A percentile compares a stretch with the other conserved stretches of the same genome.
These are phyloP conservation scores for Aegilops tauschii DNA, from an alignment of 176 grass and related monocot genomes.

Conservation along the genomic window DNA sequence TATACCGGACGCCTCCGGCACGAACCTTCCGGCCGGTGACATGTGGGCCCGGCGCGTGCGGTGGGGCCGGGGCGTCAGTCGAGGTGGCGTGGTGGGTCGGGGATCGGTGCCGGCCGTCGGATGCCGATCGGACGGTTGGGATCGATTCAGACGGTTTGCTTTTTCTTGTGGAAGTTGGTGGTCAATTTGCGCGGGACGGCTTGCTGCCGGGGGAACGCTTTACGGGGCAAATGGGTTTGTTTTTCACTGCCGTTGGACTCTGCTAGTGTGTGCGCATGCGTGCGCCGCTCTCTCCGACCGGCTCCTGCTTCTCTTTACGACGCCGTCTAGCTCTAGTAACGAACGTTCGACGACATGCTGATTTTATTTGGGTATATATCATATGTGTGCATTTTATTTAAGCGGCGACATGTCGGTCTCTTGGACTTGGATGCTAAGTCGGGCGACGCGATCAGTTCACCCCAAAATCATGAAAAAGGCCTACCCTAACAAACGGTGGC, in stretches of 20 bases:
- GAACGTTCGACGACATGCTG: too few species aligned
- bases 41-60: neutral
- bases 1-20: neutral
- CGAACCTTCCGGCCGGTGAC: neutral
- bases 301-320: neutral
- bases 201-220: neutral
- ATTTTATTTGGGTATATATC: too few species aligned
- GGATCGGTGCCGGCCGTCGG: neutral
- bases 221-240: neutral
- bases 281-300: neutral
- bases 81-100: neutral
- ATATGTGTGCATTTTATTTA: too few species aligned
- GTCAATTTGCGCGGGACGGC: neutral
- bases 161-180: neutral
- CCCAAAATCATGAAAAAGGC: too few species aligned
- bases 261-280: neutral
- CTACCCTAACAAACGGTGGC: too few species aligned
- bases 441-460: too few species aligned
- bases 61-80: neutral
- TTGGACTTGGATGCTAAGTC: too few species aligned
- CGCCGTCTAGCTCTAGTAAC: too few species aligned
- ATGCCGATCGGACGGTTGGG: accelerated
- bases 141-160: neutral
- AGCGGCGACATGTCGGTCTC: too few species aligned
- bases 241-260: neutral